Conservation (phyloP, 2,329 filamentous ascomycete species). For the Aspergillus viridinutans region DNA sequence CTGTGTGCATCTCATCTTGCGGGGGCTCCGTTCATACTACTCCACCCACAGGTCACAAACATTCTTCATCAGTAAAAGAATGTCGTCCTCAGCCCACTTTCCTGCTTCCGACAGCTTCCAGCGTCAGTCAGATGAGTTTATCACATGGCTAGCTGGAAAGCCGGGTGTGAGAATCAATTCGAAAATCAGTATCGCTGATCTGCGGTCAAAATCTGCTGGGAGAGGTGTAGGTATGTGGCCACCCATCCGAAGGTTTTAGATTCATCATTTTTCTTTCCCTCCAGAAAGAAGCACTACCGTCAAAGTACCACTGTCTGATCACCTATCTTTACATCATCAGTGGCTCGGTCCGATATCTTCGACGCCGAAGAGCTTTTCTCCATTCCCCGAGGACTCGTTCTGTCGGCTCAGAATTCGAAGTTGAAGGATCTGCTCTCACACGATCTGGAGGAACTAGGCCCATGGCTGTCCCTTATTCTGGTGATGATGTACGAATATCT, state of each 20-base stretch:
- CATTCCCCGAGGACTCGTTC: constrained; percentile 67
- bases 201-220: constrained; percentile 54
- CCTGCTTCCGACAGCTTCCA: constrained; percentile 38
- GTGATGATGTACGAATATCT: constrained; percentile 74
- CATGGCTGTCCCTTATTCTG: constrained; percentile 63
- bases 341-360: constrained; percentile 65
- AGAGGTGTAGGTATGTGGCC: constrained; percentile 58
- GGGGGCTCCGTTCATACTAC: background rate
- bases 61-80: constrained; percentile 15
- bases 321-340: constrained; percentile 41
- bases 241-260: constrained; percentile 19
- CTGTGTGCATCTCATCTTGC: background rate
- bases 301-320: constrained; percentile 18
- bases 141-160: constrained; percentile 52
- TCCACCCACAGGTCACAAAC: background rate
- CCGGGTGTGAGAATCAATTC: constrained; percentile 52
- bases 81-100: constrained; percentile 36
- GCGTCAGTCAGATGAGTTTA: constrained; percentile 48
- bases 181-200: constrained; percentile 56
- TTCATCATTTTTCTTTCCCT: constrained; percentile 11
- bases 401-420: constrained; percentile 68
- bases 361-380: constrained; percentile 76
- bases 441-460: constrained; percentile 48
- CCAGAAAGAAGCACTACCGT: background rate
- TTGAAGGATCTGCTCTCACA: constrained; percentile 56